Evolutionary conservation across 805 yeast genomes (phyloP), one percentile per base, ranked within the genome.

Genomic region (Brettanomyces nanus): DNA sequence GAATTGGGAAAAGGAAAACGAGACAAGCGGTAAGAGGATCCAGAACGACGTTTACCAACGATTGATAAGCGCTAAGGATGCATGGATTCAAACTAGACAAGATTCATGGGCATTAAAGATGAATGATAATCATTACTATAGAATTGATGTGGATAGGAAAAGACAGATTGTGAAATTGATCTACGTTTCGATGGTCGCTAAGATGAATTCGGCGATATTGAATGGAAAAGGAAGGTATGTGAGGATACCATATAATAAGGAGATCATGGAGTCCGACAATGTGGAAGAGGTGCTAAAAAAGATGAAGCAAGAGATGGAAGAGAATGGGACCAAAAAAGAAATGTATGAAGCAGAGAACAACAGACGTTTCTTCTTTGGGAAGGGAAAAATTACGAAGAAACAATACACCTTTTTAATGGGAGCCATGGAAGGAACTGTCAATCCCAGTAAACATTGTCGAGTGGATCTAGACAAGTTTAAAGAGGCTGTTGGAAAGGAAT

Each of bases 71-170:
- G 39, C 40, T 15, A 10, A 31, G 26, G 52, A 44, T 31, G 29
- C 19, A 3, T 56, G 55, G 54, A 35, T 48, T 11, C 51, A 46
- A 22, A 33, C 45, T 4, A 31, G 46, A 22, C 35, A 41, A 17
- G 47, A 47, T 19, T 38, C 45, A 6, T 55, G 54, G 57, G 58
- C 41, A 9, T 37, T 52, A 15, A 30, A 43, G 14, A 28, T 52
- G 6, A 33, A 47, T 3, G 36, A 36, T 4, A 37, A 34, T 13
- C 35, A 37, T 19, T 51, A 50, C 27, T 51, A 45, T 32, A 45
- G 45, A 21, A 41, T 54, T 4, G 51, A 46, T n/a, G 42, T 37
- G 15, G 46, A 27, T 15, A 22, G 31, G 5, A 14, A 19, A 7
- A 48, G 46, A 14, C 37, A 35, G 6, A 43, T 33, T 6, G 13